Evolutionary conservation across 345 rosid genomes (phyloP), one percentile per base, ranked within the genome.

Genomic region (Pistacia integerrima): DNA sequence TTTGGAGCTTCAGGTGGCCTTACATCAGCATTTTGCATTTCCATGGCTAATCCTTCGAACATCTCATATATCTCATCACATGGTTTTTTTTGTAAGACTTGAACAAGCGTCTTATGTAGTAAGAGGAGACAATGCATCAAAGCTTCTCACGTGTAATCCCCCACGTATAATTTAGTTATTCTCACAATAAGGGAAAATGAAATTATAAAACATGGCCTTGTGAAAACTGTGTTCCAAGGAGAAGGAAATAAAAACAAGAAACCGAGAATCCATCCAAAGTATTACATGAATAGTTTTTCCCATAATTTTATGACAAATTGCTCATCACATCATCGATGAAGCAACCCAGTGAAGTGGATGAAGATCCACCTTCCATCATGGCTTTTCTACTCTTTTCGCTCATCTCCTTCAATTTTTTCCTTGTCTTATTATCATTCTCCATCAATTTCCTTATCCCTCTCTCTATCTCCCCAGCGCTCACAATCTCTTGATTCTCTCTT

Each of bases 11-110:
- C 17, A 48, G 57, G 17, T 78, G 70, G 75, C 63, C 70, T 54
- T 63, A 62, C 62, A 36, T 73, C 77, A 67, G 64, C 76, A 28
- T 82, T 82, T 84, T 82, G 88, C 89, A 86, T 89, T 78, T 86
- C 90, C 80, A 69, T 74, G 62, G 81, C 77, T 74, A 91, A 86
- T 74, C 79, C 85, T 12, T 79, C 86, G 77, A 94, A 77, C 61
- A 87, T 80, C 77, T 85, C 80, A 79, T 90, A 82, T 62, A 94
- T 87, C 75, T 89, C 22, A 22, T 30, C 33, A 30, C 1, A 30
- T 1, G 33, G 2, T 30, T 30, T 30, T 30, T 28, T 30, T 30
- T 1, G 33, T 30, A 30, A 30, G 33, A 30, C 33, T 30, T 30
- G 33, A 30, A 30, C 33, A 30, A 30, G 33, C 33, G 2, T 30